Percentiles rank a stretch among this genome's conserved stretches.
Evolutionary conservation across 768 basidiomycete species (phyloP).

Genomic region (Cytidiella melzeri): DNA sequence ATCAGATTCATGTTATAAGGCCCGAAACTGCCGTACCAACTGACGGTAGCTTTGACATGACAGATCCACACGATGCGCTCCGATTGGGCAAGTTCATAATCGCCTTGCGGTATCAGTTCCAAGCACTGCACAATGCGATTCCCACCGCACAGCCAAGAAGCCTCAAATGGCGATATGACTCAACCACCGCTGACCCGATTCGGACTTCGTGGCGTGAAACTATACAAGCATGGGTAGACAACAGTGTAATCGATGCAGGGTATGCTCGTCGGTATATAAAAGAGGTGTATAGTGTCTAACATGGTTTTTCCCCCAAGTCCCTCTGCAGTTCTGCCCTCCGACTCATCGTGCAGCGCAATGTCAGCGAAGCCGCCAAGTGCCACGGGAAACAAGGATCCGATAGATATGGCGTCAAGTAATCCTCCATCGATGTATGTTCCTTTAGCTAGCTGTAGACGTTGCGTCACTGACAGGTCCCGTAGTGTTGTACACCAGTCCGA

Average conservation of each 20-base stretch:
- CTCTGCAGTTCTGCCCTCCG: neutral
- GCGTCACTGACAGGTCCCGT: too few species aligned
- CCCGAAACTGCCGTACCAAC: neutral
- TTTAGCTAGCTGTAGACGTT: too few species aligned
- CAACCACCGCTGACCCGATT: neutral
- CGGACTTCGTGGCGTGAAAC: neutral
- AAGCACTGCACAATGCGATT: neutral
- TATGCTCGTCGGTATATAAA: neutral
- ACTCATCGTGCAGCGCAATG: neutral
- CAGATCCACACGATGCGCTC: neutral
- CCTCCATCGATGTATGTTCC: too few species aligned
- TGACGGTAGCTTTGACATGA: neutral
- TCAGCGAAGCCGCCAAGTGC: neutral
- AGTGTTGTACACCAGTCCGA: too few species aligned
- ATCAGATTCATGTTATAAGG: neutral
- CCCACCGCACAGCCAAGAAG: neutral
- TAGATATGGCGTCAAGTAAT: too few species aligned
- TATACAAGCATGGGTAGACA: neutral
- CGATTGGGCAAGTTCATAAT: neutral
- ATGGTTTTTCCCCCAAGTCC: neutral
- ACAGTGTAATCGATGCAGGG: neutral
- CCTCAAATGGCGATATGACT: neutral
- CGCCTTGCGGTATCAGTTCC: neutral
- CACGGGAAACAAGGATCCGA: too few species aligned
- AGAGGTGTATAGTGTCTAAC: neutral